Conservation (phyloP, 441 rosid genomes). For the Capsella rubella region DNA sequence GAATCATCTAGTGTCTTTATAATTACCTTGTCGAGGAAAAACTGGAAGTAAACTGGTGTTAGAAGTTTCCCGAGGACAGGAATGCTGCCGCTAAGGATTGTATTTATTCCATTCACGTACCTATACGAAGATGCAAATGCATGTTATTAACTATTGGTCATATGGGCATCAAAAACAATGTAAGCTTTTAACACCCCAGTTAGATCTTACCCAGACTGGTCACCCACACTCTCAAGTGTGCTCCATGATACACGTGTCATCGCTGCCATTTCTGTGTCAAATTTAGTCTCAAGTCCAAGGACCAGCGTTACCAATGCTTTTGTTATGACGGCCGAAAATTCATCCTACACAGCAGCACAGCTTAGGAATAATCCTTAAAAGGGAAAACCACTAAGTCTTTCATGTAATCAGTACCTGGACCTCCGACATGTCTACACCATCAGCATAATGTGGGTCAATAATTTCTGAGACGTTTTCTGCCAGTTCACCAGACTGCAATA, state of each 20-base stretch:
- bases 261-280: conserved; percentile 95
- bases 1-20: background rate
- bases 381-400: conserved; percentile 32
- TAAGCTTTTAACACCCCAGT: conserved; percentile 26
- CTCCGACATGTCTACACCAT: conserved; percentile 85
- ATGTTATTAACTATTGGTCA: conserved; percentile 18
- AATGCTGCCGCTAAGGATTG: conserved; percentile 78
- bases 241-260: conserved; percentile 99
- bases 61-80: conserved; percentile 93
- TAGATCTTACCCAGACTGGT: conserved; percentile 87
- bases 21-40: conserved; percentile 96
- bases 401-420: conserved; percentile 68
- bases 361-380: conserved; percentile 41
- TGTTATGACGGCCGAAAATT: conserved; percentile 94
- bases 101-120: conserved; percentile 88
- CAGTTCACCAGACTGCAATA: conserved; percentile 88
- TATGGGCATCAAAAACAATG: background rate
- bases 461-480: conserved; percentile 97
- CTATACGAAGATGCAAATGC: conserved; percentile 56
- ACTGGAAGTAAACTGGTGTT: conserved; percentile 89
- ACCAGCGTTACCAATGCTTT: conserved; percentile 90
- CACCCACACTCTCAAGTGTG: conserved; percentile 98
- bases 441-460: conserved; percentile 87
- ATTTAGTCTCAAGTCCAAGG: conserved; percentile 94
- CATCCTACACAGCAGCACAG: conserved; percentile 73